Base-by-base conservation (phyloP, 768 basidiomycete genomes). In the Hericium erinaceus region DNA sequence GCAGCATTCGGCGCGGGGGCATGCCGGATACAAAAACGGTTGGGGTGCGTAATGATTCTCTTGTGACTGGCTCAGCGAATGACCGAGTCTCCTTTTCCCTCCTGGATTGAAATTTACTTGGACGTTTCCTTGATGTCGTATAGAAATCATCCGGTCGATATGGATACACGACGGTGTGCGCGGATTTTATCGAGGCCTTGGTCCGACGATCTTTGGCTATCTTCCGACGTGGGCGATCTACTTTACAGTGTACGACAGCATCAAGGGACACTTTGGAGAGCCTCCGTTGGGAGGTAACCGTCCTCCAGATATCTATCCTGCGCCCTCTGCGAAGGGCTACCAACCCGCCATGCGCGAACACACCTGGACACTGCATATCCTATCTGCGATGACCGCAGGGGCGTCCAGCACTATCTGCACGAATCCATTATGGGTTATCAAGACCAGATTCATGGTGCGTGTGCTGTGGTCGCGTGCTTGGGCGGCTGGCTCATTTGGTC, bases 161-260 rank as follows among this genome's bases (percentile, higher is more conserved):
- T 70, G 82, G 64, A 65, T 69, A 62, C 75, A 81, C 55, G 80
- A 89, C 58, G 97, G 97, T 13, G 62, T 97, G 54, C 83, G 87
- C 56, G 97, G 97, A 13, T 76, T 98, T 60, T 99, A 99, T 73
- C 84, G 97, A 44, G 97, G 97, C n/a, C 80, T 99, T 18, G 95
- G 95, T 18, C 97, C 97, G 13, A 99, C 97, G 18, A 81, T 99
- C 57, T 79, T 95, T 8, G 97, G 97, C 13, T 98, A 99, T 73
- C 82, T 98, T 41, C 97, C 97, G 20, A 98, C 95, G 2, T 98
- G 95, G 97, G 97, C 94, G 24, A 98, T 98, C 64, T 98, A 98
- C 71, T 98, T 98, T 71, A 85, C 93, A 20, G 92, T 98, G 24
- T 98, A 98, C 73, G 97, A 99, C 73, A 84, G 89, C 58, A 89